Conservation (phyloP, 2,329 filamentous ascomycete genomes). For the Cladobotryum protrusum region DNA sequence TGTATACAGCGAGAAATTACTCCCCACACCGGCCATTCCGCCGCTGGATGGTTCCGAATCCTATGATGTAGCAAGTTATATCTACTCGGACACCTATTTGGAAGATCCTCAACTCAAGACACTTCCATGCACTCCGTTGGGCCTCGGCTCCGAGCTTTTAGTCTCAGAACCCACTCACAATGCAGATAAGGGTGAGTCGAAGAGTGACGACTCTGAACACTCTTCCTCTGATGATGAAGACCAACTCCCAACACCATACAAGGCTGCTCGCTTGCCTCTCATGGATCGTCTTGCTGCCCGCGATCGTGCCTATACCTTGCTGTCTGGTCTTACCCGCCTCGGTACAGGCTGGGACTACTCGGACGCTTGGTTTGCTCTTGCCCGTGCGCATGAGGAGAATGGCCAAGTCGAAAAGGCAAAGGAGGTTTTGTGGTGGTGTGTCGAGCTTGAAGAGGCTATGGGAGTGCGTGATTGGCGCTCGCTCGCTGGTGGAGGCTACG, state of each 20-base stretch:
- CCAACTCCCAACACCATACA: constrained; percentile 46
- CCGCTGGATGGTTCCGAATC: constrained; percentile 26
- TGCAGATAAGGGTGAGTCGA: constrained; percentile 7
- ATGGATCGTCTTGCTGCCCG: constrained; percentile 82
- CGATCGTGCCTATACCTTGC: constrained; percentile 78
- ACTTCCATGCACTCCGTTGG: constrained; percentile 42
- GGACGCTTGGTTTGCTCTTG: constrained; percentile 88
- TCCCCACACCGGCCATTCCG: constrained; percentile 51
- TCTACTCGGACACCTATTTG: background rate
- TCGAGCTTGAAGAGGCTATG: constrained; percentile 82
- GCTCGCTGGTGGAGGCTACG: constrained; percentile 61
- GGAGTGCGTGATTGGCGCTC: constrained; percentile 74
- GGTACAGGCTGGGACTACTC: constrained; percentile 85
- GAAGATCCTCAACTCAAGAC: constrained; percentile 8
- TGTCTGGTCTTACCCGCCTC: constrained; percentile 77
- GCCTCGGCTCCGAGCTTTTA: constrained; percentile 31
- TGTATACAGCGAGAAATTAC: constrained; percentile 65
- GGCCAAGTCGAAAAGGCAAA: constrained; percentile 83
- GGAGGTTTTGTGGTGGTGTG: constrained; percentile 94
- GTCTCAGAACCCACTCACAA: constrained; percentile 15
- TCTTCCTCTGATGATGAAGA: constrained; percentile 26
- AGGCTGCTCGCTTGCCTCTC: constrained; percentile 58
- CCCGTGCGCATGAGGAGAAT: constrained; percentile 80
- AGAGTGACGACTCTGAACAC: background rate
- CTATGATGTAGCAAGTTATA: constrained; percentile 3